Evolutionary conservation across 179 eudicot genomes (phyloP), one percentile per base, ranked within the genome.

Genomic region (Heliamphora pulchella): DNA sequence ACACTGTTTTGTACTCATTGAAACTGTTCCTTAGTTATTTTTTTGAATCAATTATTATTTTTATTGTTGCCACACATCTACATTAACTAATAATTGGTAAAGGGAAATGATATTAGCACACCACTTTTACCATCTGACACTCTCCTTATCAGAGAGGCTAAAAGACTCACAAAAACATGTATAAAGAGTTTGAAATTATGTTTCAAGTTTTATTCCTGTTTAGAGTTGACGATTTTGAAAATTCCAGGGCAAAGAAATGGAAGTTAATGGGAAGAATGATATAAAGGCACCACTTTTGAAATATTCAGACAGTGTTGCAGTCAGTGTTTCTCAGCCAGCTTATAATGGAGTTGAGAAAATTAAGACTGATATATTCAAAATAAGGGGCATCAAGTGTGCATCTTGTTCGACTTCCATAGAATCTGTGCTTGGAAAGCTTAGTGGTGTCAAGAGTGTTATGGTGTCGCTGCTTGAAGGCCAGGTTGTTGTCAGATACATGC

Each of bases 381-480:
- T 90, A 11, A 82, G 78, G 44, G 98, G 98, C 68, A 89, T 95
- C 43, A 85, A 89, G 79, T 91, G 95, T 80, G 85, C 95, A 48
- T 95, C 98, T 22, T 95, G 97, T 77, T 80, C 90, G 0, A 83
- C 82, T 77, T 91, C 98, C 51, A 82, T 95, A 67, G 97, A 95
- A 82, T 84, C 94, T 57, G 86, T 87, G 81, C 81, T 95, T n/a
- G 82, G 79, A 82, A 81, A 88, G 78, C 86, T 91, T 79, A 79
- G 85, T 87, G 98, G 98, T 57, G 84, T 95, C 20, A 76, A 83
- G 80, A 80, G 83, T 81, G 89, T 81, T 15, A 83, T 61, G 80
- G 91, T 91, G 72, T 95, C 98, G 74, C 75, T 89, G 1, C 87
- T 95, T 81, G 91, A 93, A 81, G 97, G 98, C 72, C 89, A 88